phyloP scores from a whole-genome alignment of 495 filamentous ascomycete genomes.

The Lophiostoma macrostomum region DNA sequence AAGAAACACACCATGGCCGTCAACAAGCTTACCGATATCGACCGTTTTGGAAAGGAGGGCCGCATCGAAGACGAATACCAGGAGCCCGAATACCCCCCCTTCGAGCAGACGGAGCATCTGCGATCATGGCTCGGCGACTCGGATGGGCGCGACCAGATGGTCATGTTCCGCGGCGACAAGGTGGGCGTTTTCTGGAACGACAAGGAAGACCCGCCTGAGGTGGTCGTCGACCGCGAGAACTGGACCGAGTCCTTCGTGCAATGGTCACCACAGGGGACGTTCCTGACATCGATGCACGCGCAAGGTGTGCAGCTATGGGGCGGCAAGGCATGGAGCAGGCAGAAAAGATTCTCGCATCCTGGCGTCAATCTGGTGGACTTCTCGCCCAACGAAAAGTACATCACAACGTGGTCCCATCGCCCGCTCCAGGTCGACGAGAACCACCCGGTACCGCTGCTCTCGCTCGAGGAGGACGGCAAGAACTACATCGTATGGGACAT shows the following conservation, averaged over 20 bases:
- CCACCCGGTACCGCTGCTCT: conserved; percentile 61
- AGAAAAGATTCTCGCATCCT: conserved; percentile 90
- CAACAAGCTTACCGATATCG: conserved; percentile 97
- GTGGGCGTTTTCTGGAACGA: conserved; percentile 98
- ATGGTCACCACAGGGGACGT: conserved; percentile 95
- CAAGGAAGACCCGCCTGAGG: conserved; percentile 85
- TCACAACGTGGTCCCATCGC: conserved; percentile 93
- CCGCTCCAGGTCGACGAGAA: conserved; percentile 90
- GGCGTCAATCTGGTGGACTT: conserved; percentile 94
- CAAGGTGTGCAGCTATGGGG: conserved; percentile 98
- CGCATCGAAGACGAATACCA: conserved; percentile 86
- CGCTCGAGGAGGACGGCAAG: conserved; percentile 93
- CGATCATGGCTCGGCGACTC: conserved; percentile 87
- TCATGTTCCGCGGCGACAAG: conserved; percentile 82
- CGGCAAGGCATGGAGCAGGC: conserved; percentile 79
- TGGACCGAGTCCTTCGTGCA: conserved; percentile 98
- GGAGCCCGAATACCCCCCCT: conserved; percentile 71
- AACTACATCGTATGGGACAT: conserved; percentile 99
- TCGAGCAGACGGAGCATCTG: conserved; percentile 89
- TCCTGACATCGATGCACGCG: conserved; percentile 86
- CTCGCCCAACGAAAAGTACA: conserved; percentile 86
- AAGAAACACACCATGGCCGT: conserved; percentile 92
- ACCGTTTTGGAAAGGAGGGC: conserved; percentile 91
- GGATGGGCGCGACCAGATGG: conserved; percentile 87
- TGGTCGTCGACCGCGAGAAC: conserved; percentile 80